A percentile compares a stretch with the other conserved stretches of the same genome.
Conservation (phyloP, 2,329 filamentous ascomycete species). For the Chaetomiaceae sp. region DNA sequence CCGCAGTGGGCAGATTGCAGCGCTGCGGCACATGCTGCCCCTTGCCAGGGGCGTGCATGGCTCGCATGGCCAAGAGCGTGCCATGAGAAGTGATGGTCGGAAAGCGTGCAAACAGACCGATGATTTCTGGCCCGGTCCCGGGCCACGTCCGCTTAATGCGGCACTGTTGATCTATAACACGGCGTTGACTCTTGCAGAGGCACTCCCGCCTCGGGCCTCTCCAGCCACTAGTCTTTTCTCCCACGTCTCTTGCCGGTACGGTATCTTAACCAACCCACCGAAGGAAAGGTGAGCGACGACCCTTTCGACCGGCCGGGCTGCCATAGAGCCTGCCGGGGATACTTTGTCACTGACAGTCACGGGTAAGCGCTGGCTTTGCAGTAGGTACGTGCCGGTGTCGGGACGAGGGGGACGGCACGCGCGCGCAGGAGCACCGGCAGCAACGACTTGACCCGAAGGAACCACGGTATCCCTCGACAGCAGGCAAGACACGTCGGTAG, state of each 20-base stretch:
- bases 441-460: too few relatives aligned
- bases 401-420: too few relatives aligned
- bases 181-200: constrained; percentile 2
- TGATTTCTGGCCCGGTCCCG: background rate
- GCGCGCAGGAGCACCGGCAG: background rate
- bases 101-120: constrained; percentile 3
- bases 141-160: background rate
- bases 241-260: background rate
- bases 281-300: background rate
- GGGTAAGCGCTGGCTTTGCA: background rate
- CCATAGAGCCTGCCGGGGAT: background rate
- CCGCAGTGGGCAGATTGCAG: background rate
- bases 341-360: background rate
- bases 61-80: too few relatives aligned
- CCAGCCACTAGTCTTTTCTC: background rate
- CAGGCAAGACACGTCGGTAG: too few relatives aligned
- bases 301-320: too few relatives aligned
- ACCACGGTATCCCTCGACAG: too few relatives aligned
- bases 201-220: background rate
- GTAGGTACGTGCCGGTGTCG: background rate
- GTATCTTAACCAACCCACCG: background rate
- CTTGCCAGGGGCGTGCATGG: too few relatives aligned
- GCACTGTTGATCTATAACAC: constrained; percentile 13
- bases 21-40: too few relatives aligned
- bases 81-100: too few relatives aligned